Base-by-base conservation (phyloP, 768 basidiomycete genomes). In the Botryobasidium botryosum region DNA sequence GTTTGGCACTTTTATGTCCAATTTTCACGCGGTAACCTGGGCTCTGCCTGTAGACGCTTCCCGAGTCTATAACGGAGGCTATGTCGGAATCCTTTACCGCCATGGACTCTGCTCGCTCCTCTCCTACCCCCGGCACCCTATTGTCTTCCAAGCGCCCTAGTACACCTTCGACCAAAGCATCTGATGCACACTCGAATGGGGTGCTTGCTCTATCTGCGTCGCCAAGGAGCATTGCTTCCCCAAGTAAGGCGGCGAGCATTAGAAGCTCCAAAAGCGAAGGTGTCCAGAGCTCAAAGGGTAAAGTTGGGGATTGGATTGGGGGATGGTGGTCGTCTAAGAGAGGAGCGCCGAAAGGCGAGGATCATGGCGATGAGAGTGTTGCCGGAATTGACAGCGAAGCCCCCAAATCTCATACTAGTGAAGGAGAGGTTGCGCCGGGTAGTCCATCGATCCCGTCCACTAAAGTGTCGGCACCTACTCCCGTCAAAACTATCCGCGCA, bases 281-380 rank as follows among this genome's bases (percentile, higher is more conserved):
- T 49, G 47, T 37, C 13, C 38, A 52, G 37, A 41, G 38, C n/a
- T n/a, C n/a, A n/a, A 50, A 40, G 27, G 24, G 28, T n/a, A 33
- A 36, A 13, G 31, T 81, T 38, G 74, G 77, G 17, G 76, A 79
- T 39, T 85, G 82, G 82, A 72, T 84, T 68, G 79, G 81, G 0
- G 74, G 71, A 0, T 80, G 73, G 75, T 77, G 79, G 68, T 65
- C 62, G n/a, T n/a, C n/a, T n/a, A n/a, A n/a, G n/a, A n/a, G n/a
- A n/a, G n/a, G n/a, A n/a, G n/a, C n/a, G n/a, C n/a, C n/a, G n/a
- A n/a, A n/a, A n/a, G n/a, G n/a, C n/a, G n/a, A n/a, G n/a, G n/a
- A n/a, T n/a, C n/a, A n/a, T n/a, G n/a, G n/a, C n/a, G n/a, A n/a
- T n/a, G n/a, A n/a, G n/a, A n/a, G n/a, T n/a, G n/a, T n/a, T n/a